Base-by-base conservation (phyloP, 163 green algal species). In the Chloromonas sp. region DNA sequence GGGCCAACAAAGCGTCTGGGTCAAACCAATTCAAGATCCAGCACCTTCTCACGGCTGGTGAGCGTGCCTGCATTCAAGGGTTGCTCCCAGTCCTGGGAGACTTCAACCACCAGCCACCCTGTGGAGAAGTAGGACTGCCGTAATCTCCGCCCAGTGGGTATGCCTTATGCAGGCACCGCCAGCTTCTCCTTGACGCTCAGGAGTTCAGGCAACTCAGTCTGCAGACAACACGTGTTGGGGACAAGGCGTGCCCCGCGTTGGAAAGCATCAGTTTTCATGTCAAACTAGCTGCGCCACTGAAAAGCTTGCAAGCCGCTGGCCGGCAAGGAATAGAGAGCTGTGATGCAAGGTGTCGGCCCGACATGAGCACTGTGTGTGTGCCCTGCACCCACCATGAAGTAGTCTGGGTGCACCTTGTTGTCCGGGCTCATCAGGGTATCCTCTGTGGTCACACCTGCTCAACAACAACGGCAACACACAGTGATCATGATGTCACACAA, bases 401-500 rank as follows among this genome's bases (percentile, higher is more conserved):
- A 93, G 88, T 99, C 95, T 3, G 97, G 97, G 61, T 95, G 90
- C 57, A 99, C 95, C 15, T 85, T 92, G 94, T 99, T 99, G 5
- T 96, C 91, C 0, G 93, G 90, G 78, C 84, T 93, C 78, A 98
- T 87, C 80, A 99, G 93, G 36, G 91, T 91, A 83, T 95, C 92
- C 88, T 98, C 93, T 1, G 90, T 97, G 1, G 97, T 99, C 82
- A 99, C 96, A 61, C 97, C 96, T 97, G 87, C 36, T 36, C 36
- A 36, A 36, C 36, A 36, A 36, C 1, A 14, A 83, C 2, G 57
- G 11, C n/a, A 0, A 71, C 70, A 74, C 0, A 57, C 58, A 13
- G 3, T 66, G 3, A 70, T 82, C 78, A 58, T 82, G 78, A 13
- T 70, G 36, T 36, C 36, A 36, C 36, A 36, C 36, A 36, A 36